phyloP scores from a whole-genome alignment of 2,329 filamentous ascomycete genomes.

The Beauveria caledonica region DNA sequence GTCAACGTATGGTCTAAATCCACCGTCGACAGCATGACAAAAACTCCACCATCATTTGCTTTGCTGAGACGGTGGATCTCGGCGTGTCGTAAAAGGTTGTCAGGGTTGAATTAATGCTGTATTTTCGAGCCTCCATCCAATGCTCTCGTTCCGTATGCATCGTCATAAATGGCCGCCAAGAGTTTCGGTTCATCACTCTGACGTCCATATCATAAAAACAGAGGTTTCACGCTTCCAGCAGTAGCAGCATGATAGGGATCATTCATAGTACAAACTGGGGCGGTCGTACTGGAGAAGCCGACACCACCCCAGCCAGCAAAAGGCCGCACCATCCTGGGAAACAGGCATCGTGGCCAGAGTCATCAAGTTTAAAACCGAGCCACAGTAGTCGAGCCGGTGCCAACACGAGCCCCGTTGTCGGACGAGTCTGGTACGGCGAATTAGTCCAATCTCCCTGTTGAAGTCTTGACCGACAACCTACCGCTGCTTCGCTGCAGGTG shows the following conservation, averaged over 20 bases:
- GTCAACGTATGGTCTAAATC: slow-evolving; percentile 32
- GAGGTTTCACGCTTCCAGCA: background rate
- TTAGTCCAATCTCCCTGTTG: background rate
- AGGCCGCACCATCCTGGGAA: slow-evolving; percentile 3
- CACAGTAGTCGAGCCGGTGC: slow-evolving; percentile 25
- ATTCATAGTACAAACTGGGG: slow-evolving; percentile 8
- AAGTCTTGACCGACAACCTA: slow-evolving; percentile 27
- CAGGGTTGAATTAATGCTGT: slow-evolving; percentile 31
- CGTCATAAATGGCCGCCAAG: slow-evolving; percentile 26
- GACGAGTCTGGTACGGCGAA: slow-evolving; percentile 29
- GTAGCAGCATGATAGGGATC: background rate
- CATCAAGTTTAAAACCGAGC: slow-evolving; percentile 3
- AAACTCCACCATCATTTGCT: background rate
- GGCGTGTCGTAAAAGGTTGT: slow-evolving; percentile 30
- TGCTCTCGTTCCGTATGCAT: slow-evolving; percentile 30
- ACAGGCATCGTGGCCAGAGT: background rate
- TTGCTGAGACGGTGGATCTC: slow-evolving; percentile 20
- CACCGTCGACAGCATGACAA: background rate
- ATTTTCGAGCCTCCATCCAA: slow-evolving; percentile 30
- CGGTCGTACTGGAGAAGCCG: background rate
- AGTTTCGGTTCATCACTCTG: background rate
- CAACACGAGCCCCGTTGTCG: slow-evolving; percentile 33
- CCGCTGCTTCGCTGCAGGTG: slow-evolving; percentile 55
- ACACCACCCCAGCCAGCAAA: slow-evolving; percentile 14
- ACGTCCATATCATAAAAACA: slow-evolving; percentile 7